A percentile compares a stretch with the other conserved stretches of the same genome.
phyloP scores from a whole-genome alignment of 2,329 filamentous ascomycete species.

The Passalora sequoiae region DNA sequence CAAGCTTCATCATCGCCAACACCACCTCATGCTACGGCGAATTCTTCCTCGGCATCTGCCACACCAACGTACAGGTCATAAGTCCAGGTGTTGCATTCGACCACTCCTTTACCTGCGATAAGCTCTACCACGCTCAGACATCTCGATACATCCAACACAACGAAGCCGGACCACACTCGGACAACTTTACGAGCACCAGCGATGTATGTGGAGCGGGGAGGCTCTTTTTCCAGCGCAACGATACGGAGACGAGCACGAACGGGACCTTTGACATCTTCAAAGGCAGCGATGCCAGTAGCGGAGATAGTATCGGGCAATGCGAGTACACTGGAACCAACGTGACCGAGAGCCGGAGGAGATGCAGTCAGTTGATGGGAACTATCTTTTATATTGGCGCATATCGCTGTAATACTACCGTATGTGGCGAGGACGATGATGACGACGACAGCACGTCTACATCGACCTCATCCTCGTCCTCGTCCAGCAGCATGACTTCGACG shows the following conservation, averaged over 20 bases:
- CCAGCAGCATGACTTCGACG: background rate
- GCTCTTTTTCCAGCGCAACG: constrained; percentile 11
- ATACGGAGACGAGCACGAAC: constrained; percentile 8
- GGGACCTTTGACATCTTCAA: constrained; percentile 15
- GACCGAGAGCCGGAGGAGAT: constrained; percentile 9
- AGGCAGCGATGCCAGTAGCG: constrained; percentile 8
- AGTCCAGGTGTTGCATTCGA: constrained; percentile 9
- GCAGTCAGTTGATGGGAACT: constrained; percentile 8
- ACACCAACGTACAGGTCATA: constrained; percentile 12
- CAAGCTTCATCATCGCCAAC: constrained; percentile 17
- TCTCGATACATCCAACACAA: constrained; percentile 9
- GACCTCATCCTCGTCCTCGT: background rate
- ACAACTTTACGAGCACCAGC: constrained; percentile 11
- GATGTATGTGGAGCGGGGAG: constrained; percentile 10
- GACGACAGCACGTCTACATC: constrained; percentile 1
- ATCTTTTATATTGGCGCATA: constrained; percentile 12
- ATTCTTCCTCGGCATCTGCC: constrained; percentile 11
- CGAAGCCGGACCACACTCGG: constrained; percentile 2
- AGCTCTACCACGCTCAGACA: constrained; percentile 6
- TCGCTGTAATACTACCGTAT: constrained; percentile 13
- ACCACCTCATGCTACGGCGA: constrained; percentile 16
- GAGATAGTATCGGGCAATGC: constrained; percentile 11
- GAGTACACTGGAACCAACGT: constrained; percentile 7
- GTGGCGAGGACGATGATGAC: constrained; percentile 3
- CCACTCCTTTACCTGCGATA: constrained; percentile 10